A percentile compares a stretch with the other conserved stretches of the same genome.
Conservation (phyloP, 2,329 filamentous ascomycete genomes). For the Neurospora sp. region DNA sequence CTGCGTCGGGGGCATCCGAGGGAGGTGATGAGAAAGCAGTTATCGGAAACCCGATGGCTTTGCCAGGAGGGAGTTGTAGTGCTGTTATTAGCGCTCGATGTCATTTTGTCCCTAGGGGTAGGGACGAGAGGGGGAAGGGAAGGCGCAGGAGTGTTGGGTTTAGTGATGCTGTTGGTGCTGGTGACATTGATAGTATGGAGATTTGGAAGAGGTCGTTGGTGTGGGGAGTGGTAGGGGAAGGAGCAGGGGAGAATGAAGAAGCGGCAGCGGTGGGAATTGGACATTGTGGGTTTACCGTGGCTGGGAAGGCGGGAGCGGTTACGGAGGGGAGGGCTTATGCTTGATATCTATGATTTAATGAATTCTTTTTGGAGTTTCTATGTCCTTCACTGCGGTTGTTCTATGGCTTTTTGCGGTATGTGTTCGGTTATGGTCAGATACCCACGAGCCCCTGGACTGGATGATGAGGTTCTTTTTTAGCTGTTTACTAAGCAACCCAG, state of each 20-base stretch:
- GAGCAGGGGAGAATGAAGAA: slow-evolving; percentile 3
- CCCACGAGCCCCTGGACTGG: neutral
- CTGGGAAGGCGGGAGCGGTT: slow-evolving; percentile 23
- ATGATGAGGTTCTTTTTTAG: neutral
- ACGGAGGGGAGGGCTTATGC: slow-evolving; percentile 30
- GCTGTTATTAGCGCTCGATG: slow-evolving; percentile 41
- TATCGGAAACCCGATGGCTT: slow-evolving; percentile 37
- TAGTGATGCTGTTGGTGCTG: neutral
- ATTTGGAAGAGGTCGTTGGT: slow-evolving; percentile 28
- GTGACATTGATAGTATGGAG: slow-evolving; percentile 7
- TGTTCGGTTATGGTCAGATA: neutral
- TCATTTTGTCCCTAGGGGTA: slow-evolving; percentile 24
- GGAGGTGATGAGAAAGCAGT: neutral
- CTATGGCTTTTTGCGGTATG: neutral
- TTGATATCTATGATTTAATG: slow-evolving; percentile 8
- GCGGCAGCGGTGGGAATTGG: slow-evolving; percentile 25
- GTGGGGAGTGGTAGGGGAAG: slow-evolving; percentile 37
- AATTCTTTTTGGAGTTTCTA: neutral
- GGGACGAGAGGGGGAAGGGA: slow-evolving; percentile 14
- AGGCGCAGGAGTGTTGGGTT: slow-evolving; percentile 5
- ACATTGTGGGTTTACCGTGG: slow-evolving; percentile 33
- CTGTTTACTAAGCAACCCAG: neutral
- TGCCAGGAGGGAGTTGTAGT: slow-evolving; percentile 38
- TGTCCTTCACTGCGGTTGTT: neutral
- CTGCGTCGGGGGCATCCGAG: neutral